Evolutionary conservation across 2,329 filamentous ascomycete species (phyloP), one percentile per base, ranked within the genome.

Genomic region (Apiospora kogelbergensis): DNA sequence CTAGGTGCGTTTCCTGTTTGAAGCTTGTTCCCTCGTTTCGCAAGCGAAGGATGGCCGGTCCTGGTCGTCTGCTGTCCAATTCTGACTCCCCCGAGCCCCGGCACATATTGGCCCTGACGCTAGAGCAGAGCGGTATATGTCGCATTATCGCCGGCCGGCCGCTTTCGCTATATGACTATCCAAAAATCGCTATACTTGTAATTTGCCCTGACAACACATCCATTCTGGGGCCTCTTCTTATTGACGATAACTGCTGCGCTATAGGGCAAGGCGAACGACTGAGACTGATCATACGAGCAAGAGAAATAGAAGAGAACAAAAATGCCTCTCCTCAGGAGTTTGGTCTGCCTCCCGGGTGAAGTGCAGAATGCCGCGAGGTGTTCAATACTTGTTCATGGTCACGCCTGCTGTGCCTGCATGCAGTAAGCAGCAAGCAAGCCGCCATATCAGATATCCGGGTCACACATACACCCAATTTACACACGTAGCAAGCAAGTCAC

Each of bases 101-200:
- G 53, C 53, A 60, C 9, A n/a, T 42, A 42, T 60, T 60, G 33
- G 53, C 30, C 26, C 53, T 60, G 53, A 60, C 53, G 30, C 53
- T 60, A 60, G 53, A 60, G 53, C 17, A 60, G 53, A 60, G 53
- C 26, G 53, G 33, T 60, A 60, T 57, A 57, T 60, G 53, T 60
- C 53, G 53, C 53, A 60, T 60, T 60, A 37, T 37, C 53, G 7
- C 53, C 53, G 53, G 26, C 53, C 10, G 30, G 5, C 17, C 30
- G 20, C 30, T n/a, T 10, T 37, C 17, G 20, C 20, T 10, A n/a
- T n/a, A 60, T n/a, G 53, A 37, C 53, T 13, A 22, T 22, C 48
- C 1, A 17, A 57, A 24, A 11, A 53, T 48, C n/a, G 24, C 26
- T 30, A 26, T 46, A 42, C 40, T 42, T 42, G 10, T 42, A 42